These are phyloP conservation scores for Tetracladium setigerum DNA, from an alignment of 495 filamentous ascomycete species.

Conservation along the genomic window DNA sequence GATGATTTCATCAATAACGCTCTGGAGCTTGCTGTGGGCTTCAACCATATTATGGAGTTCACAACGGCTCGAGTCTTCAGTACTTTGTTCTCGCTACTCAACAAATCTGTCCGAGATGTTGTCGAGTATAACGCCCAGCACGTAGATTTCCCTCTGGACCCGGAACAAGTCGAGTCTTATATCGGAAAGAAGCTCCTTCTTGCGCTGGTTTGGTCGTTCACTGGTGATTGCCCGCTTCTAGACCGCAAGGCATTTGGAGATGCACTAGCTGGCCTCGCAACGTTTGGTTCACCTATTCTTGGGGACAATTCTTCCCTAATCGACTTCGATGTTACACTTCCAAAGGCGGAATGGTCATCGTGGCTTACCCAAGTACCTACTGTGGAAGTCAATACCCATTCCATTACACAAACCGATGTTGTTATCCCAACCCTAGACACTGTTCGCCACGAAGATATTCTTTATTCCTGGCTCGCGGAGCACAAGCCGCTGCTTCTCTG, in stretches of 20 bases:
- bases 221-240: conserved; percentile 82
- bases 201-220: conserved; percentile 87
- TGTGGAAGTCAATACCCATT: conserved; percentile 96
- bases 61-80: conserved; percentile 83
- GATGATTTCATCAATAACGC: conserved; percentile 72
- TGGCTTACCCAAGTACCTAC: conserved; percentile 94
- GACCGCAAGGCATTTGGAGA: conserved; percentile 88
- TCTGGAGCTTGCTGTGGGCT: conserved; percentile 65
- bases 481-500: conserved; percentile 95
- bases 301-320: conserved; percentile 76
- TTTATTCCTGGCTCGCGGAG: conserved; percentile 98
- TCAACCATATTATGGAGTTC: conserved; percentile 97
- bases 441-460: conserved; percentile 90
- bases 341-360: conserved; percentile 75
- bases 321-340: conserved; percentile 86
- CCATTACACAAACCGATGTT: conserved; percentile 91
- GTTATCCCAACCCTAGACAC: conserved; percentile 97
- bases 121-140: conserved; percentile 95
- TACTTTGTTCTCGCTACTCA: conserved; percentile 89
- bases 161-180: conserved; percentile 80
- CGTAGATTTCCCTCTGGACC: conserved; percentile 83
- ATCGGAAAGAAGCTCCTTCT: conserved; percentile 88
- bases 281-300: conserved; percentile 74
- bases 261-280: conserved; percentile 68
- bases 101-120: conserved; percentile 83